phyloP scores from a whole-genome alignment of 257 asterid species.

The Nicotiana sylvestris region DNA sequence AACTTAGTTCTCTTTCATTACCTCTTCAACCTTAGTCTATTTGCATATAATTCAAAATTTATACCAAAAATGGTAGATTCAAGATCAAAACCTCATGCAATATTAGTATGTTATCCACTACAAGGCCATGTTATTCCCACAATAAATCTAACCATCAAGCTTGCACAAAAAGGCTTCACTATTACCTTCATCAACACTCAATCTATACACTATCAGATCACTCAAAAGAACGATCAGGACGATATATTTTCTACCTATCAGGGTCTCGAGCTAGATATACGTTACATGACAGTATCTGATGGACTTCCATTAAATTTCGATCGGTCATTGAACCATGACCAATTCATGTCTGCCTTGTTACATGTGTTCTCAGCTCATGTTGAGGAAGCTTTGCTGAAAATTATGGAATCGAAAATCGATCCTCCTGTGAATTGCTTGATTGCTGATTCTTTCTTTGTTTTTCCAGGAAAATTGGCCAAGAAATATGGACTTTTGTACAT shows the following conservation, averaged over 20 bases:
- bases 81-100: constrained; percentile 40
- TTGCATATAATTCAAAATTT: background rate
- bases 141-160: constrained; percentile 41
- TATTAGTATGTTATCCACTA: constrained; percentile 39
- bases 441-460: constrained; percentile 47
- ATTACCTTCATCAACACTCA: constrained; percentile 45
- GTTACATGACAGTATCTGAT: constrained; percentile 40
- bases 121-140: constrained; percentile 52
- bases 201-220: constrained; percentile 32
- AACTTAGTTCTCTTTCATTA: background rate
- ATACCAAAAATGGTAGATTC: constrained; percentile 19
- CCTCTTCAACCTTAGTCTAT: background rate
- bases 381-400: constrained; percentile 34
- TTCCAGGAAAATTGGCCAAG: constrained; percentile 44
- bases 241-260: constrained; percentile 29
- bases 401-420: background rate
- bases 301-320: constrained; percentile 41
- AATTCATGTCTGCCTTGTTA: constrained; percentile 40
- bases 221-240: constrained; percentile 2
- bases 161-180: constrained; percentile 43
- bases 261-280: constrained; percentile 35
- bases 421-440: constrained; percentile 43
- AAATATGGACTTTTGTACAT: constrained; percentile 31
- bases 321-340: constrained; percentile 38
- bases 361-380: constrained; percentile 47